phyloP scores from a whole-genome alignment of 140 eudicot genomes.

The Senecio squalidus region DNA sequence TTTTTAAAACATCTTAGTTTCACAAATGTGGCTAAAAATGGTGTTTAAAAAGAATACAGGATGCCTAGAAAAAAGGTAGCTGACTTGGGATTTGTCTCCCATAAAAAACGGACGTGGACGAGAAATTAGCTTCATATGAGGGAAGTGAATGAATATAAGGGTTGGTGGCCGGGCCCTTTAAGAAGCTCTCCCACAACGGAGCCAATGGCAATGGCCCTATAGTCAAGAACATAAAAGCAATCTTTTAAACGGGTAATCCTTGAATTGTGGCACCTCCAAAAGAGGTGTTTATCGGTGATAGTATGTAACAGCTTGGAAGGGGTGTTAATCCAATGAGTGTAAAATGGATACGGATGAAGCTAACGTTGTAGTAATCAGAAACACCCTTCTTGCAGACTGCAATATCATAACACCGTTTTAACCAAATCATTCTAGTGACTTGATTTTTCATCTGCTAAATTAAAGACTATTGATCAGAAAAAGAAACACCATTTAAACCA shows the following conservation, averaged over 20 bases:
- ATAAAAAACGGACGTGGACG: constrained; percentile 28
- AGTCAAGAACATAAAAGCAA: constrained; percentile 44
- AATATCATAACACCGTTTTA: background rate
- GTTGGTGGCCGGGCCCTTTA: constrained; percentile 25
- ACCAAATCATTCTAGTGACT: too few relatives aligned
- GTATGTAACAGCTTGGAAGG: constrained; percentile 20
- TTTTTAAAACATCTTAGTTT: too few relatives aligned
- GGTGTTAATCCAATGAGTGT: constrained; percentile 25
- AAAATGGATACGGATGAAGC: constrained; percentile 3
- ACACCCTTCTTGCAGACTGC: constrained; percentile 9
- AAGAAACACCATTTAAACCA: too few relatives aligned
- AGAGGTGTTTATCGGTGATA: constrained; percentile 30
- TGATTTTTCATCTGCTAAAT: too few relatives aligned
- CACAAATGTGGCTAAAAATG: too few relatives aligned
- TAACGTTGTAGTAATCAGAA: constrained; percentile 10
- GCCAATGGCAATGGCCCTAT: constrained; percentile 42
- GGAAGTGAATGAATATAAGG: constrained; percentile 39
- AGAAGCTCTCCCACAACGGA: constrained; percentile 39
- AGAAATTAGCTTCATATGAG: constrained; percentile 12
- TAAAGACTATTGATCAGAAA: too few relatives aligned
- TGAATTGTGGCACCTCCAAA: constrained; percentile 28
- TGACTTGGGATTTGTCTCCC: constrained; percentile 43
- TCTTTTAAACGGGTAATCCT: constrained; percentile 28
- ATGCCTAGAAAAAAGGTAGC: constrained; percentile 4
- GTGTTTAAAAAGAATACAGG: too few relatives aligned